A percentile compares a stretch with the other conserved stretches of the same genome.
Conservation (phyloP, 768 basidiomycete species). For the Suillus tomentosus region DNA sequence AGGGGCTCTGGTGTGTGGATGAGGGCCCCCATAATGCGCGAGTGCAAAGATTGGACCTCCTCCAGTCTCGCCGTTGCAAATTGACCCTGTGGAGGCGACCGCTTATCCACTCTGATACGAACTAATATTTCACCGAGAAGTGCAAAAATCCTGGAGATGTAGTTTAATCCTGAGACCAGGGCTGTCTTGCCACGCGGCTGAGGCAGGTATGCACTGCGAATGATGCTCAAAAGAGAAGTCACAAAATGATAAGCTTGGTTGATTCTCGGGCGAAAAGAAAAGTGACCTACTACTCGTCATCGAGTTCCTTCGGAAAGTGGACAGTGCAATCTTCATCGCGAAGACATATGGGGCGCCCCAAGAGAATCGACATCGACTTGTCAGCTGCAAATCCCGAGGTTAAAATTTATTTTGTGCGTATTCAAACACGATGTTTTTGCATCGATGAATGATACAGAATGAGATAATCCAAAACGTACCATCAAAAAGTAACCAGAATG, state of each 20-base stretch:
- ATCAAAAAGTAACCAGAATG: conserved; percentile 89
- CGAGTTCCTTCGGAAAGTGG: conserved; percentile 84
- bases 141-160: conserved; percentile 83
- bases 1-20: conserved; percentile 77
- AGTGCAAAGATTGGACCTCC: conserved; percentile 80
- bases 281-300: conserved; percentile 81
- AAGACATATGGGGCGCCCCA: conserved; percentile 83
- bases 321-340: conserved; percentile 91
- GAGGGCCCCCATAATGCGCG: conserved; percentile 73
- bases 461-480: conserved; percentile 46
- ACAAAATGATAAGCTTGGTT: conserved; percentile 23
- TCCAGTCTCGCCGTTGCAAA: conserved; percentile 83
- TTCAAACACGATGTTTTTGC: conserved; percentile 8
- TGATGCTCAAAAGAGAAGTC: conserved; percentile 56
- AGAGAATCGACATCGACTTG: conserved; percentile 85
- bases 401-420: neutral
- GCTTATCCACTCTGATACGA: conserved; percentile 84
- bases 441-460: conserved; percentile 12
- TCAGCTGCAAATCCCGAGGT: conserved; percentile 55
- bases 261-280: conserved; percentile 31
- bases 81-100: conserved; percentile 82
- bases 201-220: conserved; percentile 77
- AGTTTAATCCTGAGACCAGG: conserved; percentile 84
- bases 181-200: conserved; percentile 89
- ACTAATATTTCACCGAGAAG: conserved; percentile 85